Base-by-base conservation (phyloP, 2,329 filamentous ascomycete species). In the Mycosphaerella sp. region DNA sequence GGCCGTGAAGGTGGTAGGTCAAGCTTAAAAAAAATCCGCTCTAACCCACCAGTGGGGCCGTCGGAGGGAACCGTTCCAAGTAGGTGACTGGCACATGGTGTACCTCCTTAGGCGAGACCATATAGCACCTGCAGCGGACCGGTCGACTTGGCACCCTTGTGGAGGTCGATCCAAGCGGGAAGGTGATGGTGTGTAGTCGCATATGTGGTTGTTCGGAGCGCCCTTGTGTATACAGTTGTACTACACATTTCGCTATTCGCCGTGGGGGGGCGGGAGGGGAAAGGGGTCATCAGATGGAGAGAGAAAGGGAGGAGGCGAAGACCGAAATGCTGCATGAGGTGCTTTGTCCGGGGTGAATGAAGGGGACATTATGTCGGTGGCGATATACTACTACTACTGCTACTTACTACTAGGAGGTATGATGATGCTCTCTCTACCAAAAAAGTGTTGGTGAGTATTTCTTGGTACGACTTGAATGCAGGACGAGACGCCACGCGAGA, bases 31-130 rank as follows among this genome's bases (percentile, higher is more conserved):
- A 17, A 21, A 21, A n/a, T 26, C 11, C 17, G 6, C 11, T 12
- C 23, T 12, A 44, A 44, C 23, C 42, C 42, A 44, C 17, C 42
- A 44, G 17, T 44, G 17, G 26, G 26, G 26, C 26, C 26, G 26
- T 29, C 26, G 26, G 26, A 44, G 42, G 42, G 31, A 21, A 29
- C 6, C 17, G 48, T 51, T 44, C 48, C 48, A 51, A 42, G 48
- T 45, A 51, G 48, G 48, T 43, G 47, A 43, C 47, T 43, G 42
- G 48, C 48, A 44, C 23, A 34, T 44, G n/a, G 41, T 50, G 14
- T 17, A 17, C 14, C 14, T 17, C 14, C 14, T 17, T 17, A 44
- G 29, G 48, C 48, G 48, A 50, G 21, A 39, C 48, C 48, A 29
- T 26, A 39, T 36, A 23, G 17, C 31, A 39, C 39, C 48, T 43